Evolutionary conservation across 176 grass and related monocot species (phyloP).

Genomic region (Hordeum vulgare): DNA sequence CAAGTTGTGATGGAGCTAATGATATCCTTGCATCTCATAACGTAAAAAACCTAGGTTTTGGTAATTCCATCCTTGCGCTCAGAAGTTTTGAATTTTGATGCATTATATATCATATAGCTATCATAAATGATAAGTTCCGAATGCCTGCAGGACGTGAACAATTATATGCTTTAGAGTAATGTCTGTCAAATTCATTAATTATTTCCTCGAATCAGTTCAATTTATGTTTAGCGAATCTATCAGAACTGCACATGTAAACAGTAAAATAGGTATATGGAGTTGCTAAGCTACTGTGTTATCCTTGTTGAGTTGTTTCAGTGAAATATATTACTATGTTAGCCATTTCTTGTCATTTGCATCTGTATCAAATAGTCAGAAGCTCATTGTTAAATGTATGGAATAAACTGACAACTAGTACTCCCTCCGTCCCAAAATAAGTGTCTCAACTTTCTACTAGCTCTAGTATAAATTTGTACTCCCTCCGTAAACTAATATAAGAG

Average conservation of each 20-base stretch:
- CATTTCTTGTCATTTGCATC: conserved; percentile 4
- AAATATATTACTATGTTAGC: neutral
- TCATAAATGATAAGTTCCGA: neutral
- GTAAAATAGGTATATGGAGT: neutral
- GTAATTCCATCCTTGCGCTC: conserved; percentile 2
- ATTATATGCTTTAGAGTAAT: neutral
- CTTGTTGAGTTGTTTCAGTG: conserved; percentile 9
- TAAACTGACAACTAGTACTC: neutral
- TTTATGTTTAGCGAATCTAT: conserved; percentile 5
- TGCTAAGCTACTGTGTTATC: neutral
- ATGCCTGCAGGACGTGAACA: neutral
- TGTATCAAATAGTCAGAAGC: neutral
- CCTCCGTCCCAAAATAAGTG: too few relatives aligned
- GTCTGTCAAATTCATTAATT: neutral
- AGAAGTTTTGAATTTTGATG: conserved; percentile 1
- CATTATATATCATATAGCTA: neutral
- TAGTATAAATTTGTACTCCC: too few relatives aligned
- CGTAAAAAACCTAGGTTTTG: neutral
- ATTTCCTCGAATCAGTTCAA: conserved; percentile 14
- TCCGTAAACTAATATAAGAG: too few relatives aligned
- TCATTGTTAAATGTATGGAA: neutral
- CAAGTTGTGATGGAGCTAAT: conserved; percentile 10
- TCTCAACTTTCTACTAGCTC: too few relatives aligned
- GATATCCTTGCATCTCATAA: conserved; percentile 5
- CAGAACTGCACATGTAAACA: conserved; percentile 2